Conservation (phyloP, 139 green algal species). For the Picochlorum costavermella region DNA sequence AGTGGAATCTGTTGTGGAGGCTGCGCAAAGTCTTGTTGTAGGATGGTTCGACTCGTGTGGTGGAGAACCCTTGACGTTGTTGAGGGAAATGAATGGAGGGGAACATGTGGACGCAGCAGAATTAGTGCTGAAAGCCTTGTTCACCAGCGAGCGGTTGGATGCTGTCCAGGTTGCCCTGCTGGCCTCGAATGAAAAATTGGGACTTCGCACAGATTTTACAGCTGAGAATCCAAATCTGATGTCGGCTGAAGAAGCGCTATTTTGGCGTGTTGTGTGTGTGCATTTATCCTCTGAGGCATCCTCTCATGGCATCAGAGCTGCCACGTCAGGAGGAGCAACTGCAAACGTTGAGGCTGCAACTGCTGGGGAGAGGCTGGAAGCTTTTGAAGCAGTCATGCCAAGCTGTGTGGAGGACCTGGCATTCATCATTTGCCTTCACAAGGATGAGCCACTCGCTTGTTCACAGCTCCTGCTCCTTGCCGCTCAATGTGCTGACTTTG, state of each 20-base stretch:
- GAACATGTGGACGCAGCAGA: conserved; percentile 30
- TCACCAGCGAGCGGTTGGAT: conserved; percentile 19
- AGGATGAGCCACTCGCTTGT: conserved; percentile 27
- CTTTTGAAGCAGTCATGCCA: conserved; percentile 46
- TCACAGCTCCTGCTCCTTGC: conserved; percentile 41
- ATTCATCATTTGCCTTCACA: conserved; percentile 24
- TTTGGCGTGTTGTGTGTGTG: conserved; percentile 41
- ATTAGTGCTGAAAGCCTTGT: conserved; percentile 29
- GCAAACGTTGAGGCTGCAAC: conserved; percentile 29
- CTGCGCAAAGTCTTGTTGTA: conserved; percentile 25
- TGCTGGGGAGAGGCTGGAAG: conserved; percentile 34
- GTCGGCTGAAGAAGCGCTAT: conserved; percentile 26
- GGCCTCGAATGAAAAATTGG: conserved; percentile 13
- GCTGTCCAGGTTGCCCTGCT: conserved; percentile 18
- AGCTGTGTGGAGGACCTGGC: conserved; percentile 26
- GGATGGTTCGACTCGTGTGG: conserved; percentile 37
- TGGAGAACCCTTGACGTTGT: conserved; percentile 29
- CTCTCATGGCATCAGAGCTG: conserved; percentile 32
- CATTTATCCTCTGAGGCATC: conserved; percentile 18
- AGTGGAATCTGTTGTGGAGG: conserved; percentile 10
- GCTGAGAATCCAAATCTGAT: not conserved
- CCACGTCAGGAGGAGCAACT: conserved; percentile 19
- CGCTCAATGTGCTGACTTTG: conserved; percentile 35
- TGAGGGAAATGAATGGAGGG: conserved; percentile 33
- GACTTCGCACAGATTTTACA: conserved; percentile 25